A percentile compares a stretch with the other conserved stretches of the same genome.
Evolutionary conservation across 2,329 filamentous ascomycete genomes (phyloP).

Genomic region (Domatiomyces globalis): DNA sequence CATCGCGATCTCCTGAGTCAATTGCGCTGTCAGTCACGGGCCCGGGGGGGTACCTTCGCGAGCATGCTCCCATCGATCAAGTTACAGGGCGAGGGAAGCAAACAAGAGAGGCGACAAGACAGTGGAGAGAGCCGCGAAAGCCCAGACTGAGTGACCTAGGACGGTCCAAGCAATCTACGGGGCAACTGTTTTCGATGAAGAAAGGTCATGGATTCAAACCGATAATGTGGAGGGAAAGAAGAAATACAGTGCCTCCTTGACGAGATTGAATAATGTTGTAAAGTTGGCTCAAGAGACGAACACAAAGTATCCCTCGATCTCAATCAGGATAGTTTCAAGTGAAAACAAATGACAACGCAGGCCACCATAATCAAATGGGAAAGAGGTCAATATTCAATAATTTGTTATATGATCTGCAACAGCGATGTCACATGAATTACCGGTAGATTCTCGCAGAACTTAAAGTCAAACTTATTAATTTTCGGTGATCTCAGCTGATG

Average conservation of each 20-base stretch:
- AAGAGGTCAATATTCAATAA: too few species aligned
- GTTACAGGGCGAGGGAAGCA: slow-evolving; percentile 41
- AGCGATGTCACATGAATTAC: too few species aligned
- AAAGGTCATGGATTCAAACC: slow-evolving; percentile 39
- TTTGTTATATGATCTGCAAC: too few species aligned
- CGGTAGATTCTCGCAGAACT: too few species aligned
- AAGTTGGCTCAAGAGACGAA: slow-evolving; percentile 6
- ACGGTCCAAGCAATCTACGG: slow-evolving; percentile 25
- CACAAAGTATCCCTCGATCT: neutral
- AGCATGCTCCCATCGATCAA: slow-evolving; percentile 44
- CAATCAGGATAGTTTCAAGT: too few species aligned
- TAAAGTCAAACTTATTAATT: too few species aligned
- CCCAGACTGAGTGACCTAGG: slow-evolving; percentile 18
- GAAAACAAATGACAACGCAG: too few species aligned
- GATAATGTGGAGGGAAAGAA: slow-evolving; percentile 40
- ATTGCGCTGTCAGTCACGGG: slow-evolving; percentile 43
- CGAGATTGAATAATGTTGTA: slow-evolving; percentile 6
- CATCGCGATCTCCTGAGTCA: too few species aligned
- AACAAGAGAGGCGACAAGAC: neutral
- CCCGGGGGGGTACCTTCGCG: slow-evolving; percentile 38
- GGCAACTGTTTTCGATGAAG: slow-evolving; percentile 38
- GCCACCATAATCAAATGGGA: too few species aligned
- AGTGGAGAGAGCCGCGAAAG: neutral
- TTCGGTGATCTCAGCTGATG: too few species aligned
- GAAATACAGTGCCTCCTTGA: slow-evolving; percentile 11